phyloP scores from a whole-genome alignment of 495 filamentous ascomycete species.

The Halenospora varia region DNA sequence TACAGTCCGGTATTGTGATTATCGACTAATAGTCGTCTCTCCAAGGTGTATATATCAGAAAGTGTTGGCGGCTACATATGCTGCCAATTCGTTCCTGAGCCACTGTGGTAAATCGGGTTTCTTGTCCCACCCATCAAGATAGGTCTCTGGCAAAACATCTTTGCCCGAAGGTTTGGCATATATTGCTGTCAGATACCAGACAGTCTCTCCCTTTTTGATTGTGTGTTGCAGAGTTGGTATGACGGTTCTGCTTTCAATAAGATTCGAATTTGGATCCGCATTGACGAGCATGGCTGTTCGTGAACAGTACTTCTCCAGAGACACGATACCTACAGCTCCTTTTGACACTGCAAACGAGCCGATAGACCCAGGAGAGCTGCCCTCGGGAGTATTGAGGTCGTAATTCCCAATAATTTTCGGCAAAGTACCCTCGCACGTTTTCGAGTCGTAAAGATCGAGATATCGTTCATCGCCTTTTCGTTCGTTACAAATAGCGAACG shows the following conservation, averaged over 20 bases:
- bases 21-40: too few relatives aligned
- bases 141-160: conserved; percentile 30
- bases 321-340: conserved; percentile 67
- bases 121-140: conserved; percentile 51
- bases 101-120: conserved; percentile 50
- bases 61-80: not conserved
- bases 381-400: conserved; percentile 50
- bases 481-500: conserved; percentile 66
- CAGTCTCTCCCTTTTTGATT: conserved; percentile 38
- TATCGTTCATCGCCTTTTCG: conserved; percentile 53
- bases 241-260: conserved; percentile 64
- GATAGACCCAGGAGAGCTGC: conserved; percentile 43
- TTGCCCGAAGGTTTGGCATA: conserved; percentile 41
- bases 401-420: conserved; percentile 53
- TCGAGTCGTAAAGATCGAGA: conserved; percentile 46
- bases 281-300: conserved; percentile 55
- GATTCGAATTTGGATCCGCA: conserved; percentile 74
- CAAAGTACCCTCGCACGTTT: conserved; percentile 39
- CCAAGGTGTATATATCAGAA: too few relatives aligned
- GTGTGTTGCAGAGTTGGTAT: conserved; percentile 61
- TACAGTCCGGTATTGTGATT: not conserved
- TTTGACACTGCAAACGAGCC: conserved; percentile 62
- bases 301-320: conserved; percentile 37
- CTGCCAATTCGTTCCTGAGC: conserved; percentile 38
- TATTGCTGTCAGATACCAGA: conserved; percentile 47